Conservation (phyloP, 345 rosid genomes). For the Syzygium aromaticum region DNA sequence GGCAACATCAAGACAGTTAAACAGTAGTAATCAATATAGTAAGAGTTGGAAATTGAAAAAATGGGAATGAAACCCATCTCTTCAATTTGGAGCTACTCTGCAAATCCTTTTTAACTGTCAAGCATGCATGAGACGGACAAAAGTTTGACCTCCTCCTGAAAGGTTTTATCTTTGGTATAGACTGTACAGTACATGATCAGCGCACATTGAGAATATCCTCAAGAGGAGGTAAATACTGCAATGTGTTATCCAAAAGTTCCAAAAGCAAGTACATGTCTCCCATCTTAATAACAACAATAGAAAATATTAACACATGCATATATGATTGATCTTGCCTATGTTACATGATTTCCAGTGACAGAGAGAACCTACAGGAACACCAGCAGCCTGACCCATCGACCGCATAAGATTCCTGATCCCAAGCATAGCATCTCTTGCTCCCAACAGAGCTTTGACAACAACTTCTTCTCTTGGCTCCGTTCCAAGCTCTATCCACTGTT, state of each 20-base stretch:
- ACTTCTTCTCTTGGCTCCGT: slow-evolving; percentile 47
- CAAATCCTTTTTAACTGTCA: neutral
- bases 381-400: slow-evolving; percentile 83
- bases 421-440: slow-evolving; percentile 72
- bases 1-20: neutral
- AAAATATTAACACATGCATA: neutral
- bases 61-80: neutral
- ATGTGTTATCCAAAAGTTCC: neutral
- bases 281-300: neutral
- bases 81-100: neutral
- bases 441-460: slow-evolving; percentile 49
- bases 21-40: neutral
- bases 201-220: neutral
- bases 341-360: neutral
- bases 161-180: neutral
- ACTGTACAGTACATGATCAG: neutral
- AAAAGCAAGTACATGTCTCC: neutral
- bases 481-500: slow-evolving; percentile 77
- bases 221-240: neutral
- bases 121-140: neutral
- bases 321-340: neutral
- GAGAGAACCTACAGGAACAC: slow-evolving; percentile 53
- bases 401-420: slow-evolving; percentile 67
- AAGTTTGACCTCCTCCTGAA: neutral
- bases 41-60: neutral